Percentiles rank a stretch among this genome's conserved stretches.
Evolutionary conservation across 139 green algal genomes (phyloP).

Genomic region (Closterium sp.): DNA sequence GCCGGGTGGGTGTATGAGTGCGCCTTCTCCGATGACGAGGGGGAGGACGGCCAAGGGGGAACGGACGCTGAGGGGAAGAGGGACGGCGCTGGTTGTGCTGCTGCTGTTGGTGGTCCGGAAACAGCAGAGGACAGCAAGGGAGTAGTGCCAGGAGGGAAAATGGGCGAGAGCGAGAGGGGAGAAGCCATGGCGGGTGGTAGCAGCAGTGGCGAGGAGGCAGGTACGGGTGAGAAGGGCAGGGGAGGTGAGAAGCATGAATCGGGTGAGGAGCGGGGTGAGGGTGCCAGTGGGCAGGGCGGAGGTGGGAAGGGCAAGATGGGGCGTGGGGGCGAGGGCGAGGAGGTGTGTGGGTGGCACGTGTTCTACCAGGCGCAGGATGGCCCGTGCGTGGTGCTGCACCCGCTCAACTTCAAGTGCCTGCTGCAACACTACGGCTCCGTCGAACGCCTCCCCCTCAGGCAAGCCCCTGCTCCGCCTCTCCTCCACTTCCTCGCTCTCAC

Average conservation of each 20-base stretch:
- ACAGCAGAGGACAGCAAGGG: neutral
- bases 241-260: neutral
- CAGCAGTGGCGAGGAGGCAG: neutral
- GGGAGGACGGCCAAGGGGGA: neutral
- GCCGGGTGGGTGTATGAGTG: conserved; percentile 30
- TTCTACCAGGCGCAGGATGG: conserved; percentile 38
- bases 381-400: conserved; percentile 31
- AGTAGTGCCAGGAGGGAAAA: neutral
- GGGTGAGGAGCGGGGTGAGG: neutral
- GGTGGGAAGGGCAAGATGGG: conserved; percentile 7
- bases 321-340: conserved; percentile 3
- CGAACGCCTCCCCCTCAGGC: neutral
- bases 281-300: neutral
- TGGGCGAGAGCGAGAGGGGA: neutral
- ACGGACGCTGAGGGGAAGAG: neutral
- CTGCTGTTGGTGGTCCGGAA: neutral
- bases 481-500: no score
- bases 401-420: conserved; percentile 43
- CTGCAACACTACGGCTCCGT: conserved; percentile 38
- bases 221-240: neutral
- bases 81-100: neutral
- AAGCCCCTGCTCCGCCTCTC: neutral
- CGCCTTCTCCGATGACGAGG: conserved; percentile 31
- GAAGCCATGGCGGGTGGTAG: neutral
- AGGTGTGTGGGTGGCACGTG: conserved; percentile 13